Base-by-base conservation (phyloP, 2,329 filamentous ascomycete species). In the Aspergillus pseudonomiae region DNA sequence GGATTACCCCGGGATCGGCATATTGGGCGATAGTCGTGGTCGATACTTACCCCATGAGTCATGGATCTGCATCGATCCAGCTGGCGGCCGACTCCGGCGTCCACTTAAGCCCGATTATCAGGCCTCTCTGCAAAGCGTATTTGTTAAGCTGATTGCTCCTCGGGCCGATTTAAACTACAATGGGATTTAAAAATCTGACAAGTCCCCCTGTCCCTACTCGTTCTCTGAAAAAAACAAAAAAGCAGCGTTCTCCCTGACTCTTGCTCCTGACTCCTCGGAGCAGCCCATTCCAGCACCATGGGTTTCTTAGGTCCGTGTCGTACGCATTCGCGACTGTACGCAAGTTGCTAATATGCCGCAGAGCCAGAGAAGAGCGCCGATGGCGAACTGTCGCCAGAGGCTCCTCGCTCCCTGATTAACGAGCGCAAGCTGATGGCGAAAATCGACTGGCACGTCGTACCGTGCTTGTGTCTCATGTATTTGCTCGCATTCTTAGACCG, bases 401-500 rank as follows among this genome's bases (percentile, higher is more conserved):
- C 74, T 21, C 74, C 74, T 36, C 48, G 16, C 11, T 3, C 48
- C 1, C 65, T 63, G 12, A 81, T 78, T 12, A 80, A 77, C 1
- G 89, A 93, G 79, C 81, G 83, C 67, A 85, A 82, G 70, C 82
- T 94, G 63, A 84, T 92, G 80, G 78, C 83, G 65, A 90, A 89
- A 77, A 89, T 94, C 72, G 91, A 94, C 75, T 75, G 88, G 67
- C 87, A 86, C 68, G 83, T 94, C 59, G 81, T 94, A 58, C 91
- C 91, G 0, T 90, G 90, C 68, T 81, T 94, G 61, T 90, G 87
- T 73, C 81, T 93, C 64, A 82, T 94, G 75, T 93, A 92, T 73
- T 78, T 91, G 50, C 80, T 91, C 54, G 89, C 89, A 43, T 91
- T 92, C 71, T 79, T 92, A 57, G 88, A 83, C 64, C 78, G 80